Conservation (phyloP, 164 flowering plant genomes). For the Protea cynaroides region DNA sequence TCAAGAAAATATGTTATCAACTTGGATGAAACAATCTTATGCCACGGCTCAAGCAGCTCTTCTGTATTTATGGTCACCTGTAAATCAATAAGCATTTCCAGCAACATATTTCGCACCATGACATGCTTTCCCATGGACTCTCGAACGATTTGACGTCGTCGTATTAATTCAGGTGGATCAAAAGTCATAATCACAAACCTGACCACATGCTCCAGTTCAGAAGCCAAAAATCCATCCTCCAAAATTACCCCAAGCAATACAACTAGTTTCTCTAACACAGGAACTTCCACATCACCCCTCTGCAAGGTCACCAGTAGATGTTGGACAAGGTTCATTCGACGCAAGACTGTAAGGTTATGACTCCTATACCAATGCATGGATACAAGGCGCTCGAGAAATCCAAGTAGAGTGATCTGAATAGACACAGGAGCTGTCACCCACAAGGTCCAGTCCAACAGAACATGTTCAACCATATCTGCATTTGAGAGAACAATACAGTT, state of each 20-base stretch:
- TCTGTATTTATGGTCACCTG: conserved; percentile 63
- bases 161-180: conserved; percentile 60
- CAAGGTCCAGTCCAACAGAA: conserved; percentile 79
- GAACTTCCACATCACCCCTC: conserved; percentile 82
- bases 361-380: conserved; percentile 84
- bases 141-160: conserved; percentile 37
- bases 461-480: conserved; percentile 85
- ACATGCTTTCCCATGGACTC: conserved; percentile 83
- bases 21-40: conserved; percentile 70
- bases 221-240: conserved; percentile 71
- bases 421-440: conserved; percentile 72
- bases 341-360: conserved; percentile 70
- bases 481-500: conserved; percentile 76
- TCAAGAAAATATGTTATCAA: conserved; percentile 70
- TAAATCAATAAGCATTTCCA: conserved; percentile 83
- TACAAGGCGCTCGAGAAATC: conserved; percentile 75
- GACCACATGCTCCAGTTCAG: conserved; percentile 74
- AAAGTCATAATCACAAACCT: conserved; percentile 78
- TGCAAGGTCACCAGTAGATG: conserved; percentile 71
- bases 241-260: conserved; percentile 68
- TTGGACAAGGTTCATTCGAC: conserved; percentile 72
- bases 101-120: conserved; percentile 73
- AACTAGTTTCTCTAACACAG: conserved; percentile 69
- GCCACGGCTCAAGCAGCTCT: conserved; percentile 81
- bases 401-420: conserved; percentile 63